Conservation (phyloP, 1,284 basidiomycete species). For the Ceratobasidium sp. region DNA sequence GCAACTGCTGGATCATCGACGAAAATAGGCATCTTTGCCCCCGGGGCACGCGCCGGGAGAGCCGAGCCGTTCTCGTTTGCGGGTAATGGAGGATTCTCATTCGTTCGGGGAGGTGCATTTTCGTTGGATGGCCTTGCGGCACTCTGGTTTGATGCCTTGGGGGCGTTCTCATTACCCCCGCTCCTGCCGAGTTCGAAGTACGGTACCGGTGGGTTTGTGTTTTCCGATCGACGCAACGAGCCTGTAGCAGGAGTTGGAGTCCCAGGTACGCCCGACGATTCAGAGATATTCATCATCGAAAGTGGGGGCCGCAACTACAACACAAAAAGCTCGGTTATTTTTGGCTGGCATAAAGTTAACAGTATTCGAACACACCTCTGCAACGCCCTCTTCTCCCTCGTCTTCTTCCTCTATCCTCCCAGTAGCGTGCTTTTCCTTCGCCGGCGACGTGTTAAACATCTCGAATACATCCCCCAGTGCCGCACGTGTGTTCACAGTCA, state of each 20-base stretch:
- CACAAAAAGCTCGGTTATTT: not conserved
- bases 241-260: constrained; percentile 52
- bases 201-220: constrained; percentile 24
- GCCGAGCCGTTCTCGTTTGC: constrained; percentile 31
- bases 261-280: constrained; percentile 19
- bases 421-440: constrained; percentile 46
- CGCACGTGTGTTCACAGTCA: constrained; percentile 87
- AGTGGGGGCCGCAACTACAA: constrained; percentile 24
- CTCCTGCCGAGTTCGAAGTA: constrained; percentile 32
- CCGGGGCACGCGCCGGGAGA: constrained; percentile 15
- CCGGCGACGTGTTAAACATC: constrained; percentile 76
- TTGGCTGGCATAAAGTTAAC: not conserved
- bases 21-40: constrained; percentile 48
- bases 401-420: constrained; percentile 46
- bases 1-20: constrained; percentile 46
- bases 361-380: constrained; percentile 1
- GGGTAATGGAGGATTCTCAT: constrained; percentile 29
- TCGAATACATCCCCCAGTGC: constrained; percentile 91
- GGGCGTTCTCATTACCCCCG: constrained; percentile 25
- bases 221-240: constrained; percentile 42
- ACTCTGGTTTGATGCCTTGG: constrained; percentile 15
- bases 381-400: constrained; percentile 35
- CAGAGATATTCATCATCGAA: constrained; percentile 35
- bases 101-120: constrained; percentile 33
- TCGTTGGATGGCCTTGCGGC: constrained; percentile 13